These are phyloP conservation scores for Multifurca ochricompacta DNA, from an alignment of 768 basidiomycete genomes.

Conservation along the genomic window DNA sequence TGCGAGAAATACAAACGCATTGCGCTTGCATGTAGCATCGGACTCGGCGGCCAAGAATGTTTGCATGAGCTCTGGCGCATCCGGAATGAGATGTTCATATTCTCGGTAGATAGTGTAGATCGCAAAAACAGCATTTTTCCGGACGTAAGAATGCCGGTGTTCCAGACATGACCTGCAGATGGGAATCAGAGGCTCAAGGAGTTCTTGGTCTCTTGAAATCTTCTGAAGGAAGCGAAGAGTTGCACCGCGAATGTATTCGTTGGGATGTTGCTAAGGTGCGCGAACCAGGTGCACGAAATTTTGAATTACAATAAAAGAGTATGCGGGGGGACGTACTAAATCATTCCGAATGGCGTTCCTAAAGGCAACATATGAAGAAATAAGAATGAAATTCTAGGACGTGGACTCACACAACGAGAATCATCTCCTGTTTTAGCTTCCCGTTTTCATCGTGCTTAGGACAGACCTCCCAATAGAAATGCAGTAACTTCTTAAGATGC, in stretches of 20 bases:
- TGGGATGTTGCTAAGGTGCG: constrained; percentile 82
- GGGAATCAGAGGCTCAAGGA: constrained; percentile 93
- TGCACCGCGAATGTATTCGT: constrained; percentile 98
- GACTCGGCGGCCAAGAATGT: constrained; percentile 95
- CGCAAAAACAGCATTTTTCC: constrained; percentile 97
- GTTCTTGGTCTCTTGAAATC: constrained; percentile 84
- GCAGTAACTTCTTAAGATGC: constrained; percentile 91
- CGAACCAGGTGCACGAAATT: constrained; percentile 8
- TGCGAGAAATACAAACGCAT: constrained; percentile 93
- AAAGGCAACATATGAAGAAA: constrained; percentile 2
- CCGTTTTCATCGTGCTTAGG: constrained; percentile 96
- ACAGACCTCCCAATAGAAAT: constrained; percentile 97
- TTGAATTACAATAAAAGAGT: no score
- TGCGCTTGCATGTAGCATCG: constrained; percentile 93
- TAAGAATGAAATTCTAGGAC: constrained; percentile 3
- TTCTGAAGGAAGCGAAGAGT: constrained; percentile 95
- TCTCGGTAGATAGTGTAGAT: constrained; percentile 90
- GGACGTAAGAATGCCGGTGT: constrained; percentile 95
- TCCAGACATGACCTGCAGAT: constrained; percentile 91
- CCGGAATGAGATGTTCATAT: constrained; percentile 91
- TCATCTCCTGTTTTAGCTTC: constrained; percentile 99
- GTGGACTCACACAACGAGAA: constrained; percentile 83
- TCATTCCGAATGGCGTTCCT: constrained; percentile 98
- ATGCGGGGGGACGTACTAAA: constrained; percentile 49
- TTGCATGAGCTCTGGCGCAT: constrained; percentile 91